Percentiles rank a stretch among this genome's conserved stretches.
Evolutionary conservation across 441 rosid species (phyloP).

Genomic region (California macrophylla): DNA sequence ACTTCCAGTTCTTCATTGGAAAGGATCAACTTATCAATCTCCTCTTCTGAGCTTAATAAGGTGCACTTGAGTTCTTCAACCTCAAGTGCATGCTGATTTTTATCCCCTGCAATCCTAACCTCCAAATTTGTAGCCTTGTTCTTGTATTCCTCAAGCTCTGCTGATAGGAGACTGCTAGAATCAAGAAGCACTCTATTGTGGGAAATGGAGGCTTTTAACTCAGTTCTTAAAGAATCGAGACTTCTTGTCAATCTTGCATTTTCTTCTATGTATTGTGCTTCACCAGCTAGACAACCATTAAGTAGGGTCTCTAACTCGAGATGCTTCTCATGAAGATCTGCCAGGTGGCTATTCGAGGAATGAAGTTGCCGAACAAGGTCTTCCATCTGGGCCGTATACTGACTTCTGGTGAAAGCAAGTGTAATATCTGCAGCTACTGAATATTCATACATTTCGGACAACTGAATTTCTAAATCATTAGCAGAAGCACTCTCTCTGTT

Average conservation of each 20-base stretch:
- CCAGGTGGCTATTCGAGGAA: slow-evolving; percentile 32
- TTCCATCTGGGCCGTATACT: slow-evolving; percentile 37
- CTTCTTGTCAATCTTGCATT: slow-evolving; percentile 38
- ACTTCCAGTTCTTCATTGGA: slow-evolving; percentile 56
- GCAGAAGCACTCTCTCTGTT: slow-evolving; percentile 33
- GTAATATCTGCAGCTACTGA: slow-evolving; percentile 50
- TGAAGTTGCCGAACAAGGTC: slow-evolving; percentile 44
- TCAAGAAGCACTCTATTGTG: slow-evolving; percentile 42
- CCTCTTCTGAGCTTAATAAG: slow-evolving; percentile 41
- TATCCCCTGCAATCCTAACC: slow-evolving; percentile 26
- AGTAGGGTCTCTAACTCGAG: slow-evolving; percentile 40
- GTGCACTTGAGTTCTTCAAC: slow-evolving; percentile 42
- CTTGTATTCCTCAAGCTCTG: slow-evolving; percentile 45
- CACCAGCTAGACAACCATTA: slow-evolving; percentile 44
- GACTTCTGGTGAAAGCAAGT: slow-evolving; percentile 41
- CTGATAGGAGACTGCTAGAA: slow-evolving; percentile 28
- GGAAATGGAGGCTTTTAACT: slow-evolving; percentile 47
- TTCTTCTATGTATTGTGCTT: slow-evolving; percentile 48
- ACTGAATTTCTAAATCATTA: slow-evolving; percentile 47
- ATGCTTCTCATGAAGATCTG: slow-evolving; percentile 48
- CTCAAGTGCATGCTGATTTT: slow-evolving; percentile 35
- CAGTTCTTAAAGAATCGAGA: slow-evolving; percentile 45
- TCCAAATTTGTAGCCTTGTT: slow-evolving; percentile 27
- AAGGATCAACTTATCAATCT: slow-evolving; percentile 44
- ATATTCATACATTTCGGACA: slow-evolving; percentile 50